Conservation (phyloP, 345 rosid species). For the Passiflora organensis region DNA sequence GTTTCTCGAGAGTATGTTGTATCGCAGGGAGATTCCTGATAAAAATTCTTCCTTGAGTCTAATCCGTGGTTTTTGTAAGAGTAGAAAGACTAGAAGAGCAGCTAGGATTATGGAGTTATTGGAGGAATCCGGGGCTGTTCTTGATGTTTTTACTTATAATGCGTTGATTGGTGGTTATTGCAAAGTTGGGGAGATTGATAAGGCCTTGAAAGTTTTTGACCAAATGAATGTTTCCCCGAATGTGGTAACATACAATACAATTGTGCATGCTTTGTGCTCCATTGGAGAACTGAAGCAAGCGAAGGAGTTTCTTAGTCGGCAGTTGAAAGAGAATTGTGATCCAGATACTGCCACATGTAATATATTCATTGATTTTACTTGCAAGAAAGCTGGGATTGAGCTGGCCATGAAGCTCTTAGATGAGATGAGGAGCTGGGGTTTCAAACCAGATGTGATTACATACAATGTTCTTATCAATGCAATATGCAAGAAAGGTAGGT, state of each 20-base stretch:
- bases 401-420: conserved; percentile 90
- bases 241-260: conserved; percentile 82
- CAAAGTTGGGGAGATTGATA: conserved; percentile 68
- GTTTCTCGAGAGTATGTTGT: conserved; percentile 74
- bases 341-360: conserved; percentile 79
- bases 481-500: conserved; percentile 75
- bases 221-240: conserved; percentile 74
- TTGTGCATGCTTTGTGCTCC: conserved; percentile 66
- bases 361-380: conserved; percentile 79
- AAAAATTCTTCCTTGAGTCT: conserved; percentile 65
- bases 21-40: conserved; percentile 67
- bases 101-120: conserved; percentile 67
- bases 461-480: conserved; percentile 84
- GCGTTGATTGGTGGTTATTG: conserved; percentile 80
- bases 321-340: conserved; percentile 54
- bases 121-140: conserved; percentile 70
- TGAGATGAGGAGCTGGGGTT: conserved; percentile 74
- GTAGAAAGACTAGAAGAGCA: conserved; percentile 62
- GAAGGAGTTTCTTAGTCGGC: conserved; percentile 67
- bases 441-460: conserved; percentile 78
- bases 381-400: conserved; percentile 67
- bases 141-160: conserved; percentile 76
- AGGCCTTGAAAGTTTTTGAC: conserved; percentile 56
- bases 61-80: conserved; percentile 73
- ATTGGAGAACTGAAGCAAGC: conserved; percentile 70